A percentile compares a stretch with the other conserved stretches of the same genome.
Conservation (phyloP, 2,329 filamentous ascomycete species). For the Grosmannia clavigera region DNA sequence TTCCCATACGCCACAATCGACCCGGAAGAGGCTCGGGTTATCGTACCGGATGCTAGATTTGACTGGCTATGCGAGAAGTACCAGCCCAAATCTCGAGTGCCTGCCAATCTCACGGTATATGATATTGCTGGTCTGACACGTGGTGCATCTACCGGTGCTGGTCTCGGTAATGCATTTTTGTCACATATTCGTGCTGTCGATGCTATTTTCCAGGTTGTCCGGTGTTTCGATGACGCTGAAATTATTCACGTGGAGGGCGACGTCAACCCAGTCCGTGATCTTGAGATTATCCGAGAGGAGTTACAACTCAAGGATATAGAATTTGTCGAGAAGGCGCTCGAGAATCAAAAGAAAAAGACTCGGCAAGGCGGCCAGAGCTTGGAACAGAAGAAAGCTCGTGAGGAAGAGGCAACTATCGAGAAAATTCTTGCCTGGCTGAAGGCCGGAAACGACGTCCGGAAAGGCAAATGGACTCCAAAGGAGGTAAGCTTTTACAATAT, state of each 20-base stretch:
- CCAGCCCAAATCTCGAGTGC: slow-evolving; percentile 94
- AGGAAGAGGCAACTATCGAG: slow-evolving; percentile 87
- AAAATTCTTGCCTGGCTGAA: slow-evolving; percentile 76
- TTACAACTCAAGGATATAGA: slow-evolving; percentile 97
- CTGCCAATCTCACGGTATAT: slow-evolving; percentile 94
- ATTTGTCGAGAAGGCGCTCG: slow-evolving; percentile 91
- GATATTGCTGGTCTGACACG: slow-evolving; percentile 96
- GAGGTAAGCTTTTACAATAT: slow-evolving; percentile 92
- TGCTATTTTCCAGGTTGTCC: slow-evolving; percentile 93
- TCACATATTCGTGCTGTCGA: slow-evolving; percentile 97
- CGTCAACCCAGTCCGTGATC: slow-evolving; percentile 85
- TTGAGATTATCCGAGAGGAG: slow-evolving; percentile 95
- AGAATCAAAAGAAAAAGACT: slow-evolving; percentile 88
- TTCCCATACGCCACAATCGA: slow-evolving; percentile 99
- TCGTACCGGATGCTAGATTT: slow-evolving; percentile 91
- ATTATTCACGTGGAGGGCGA: slow-evolving; percentile 99
- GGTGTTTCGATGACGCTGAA: slow-evolving; percentile 97
- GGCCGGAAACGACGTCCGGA: slow-evolving; percentile 85
- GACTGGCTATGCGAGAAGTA: slow-evolving; percentile 95
- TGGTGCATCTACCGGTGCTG: slow-evolving; percentile 91
- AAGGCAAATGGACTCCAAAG: slow-evolving; percentile 80
- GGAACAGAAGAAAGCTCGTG: slow-evolving; percentile 94
- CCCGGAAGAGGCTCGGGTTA: slow-evolving; percentile 92
- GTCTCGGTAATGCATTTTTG: slow-evolving; percentile 94
- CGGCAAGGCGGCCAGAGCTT: slow-evolving; percentile 85